A percentile compares a stretch with the other conserved stretches of the same genome.
Conservation (phyloP, 768 basidiomycete genomes). For the Naematelia aurantialba region DNA sequence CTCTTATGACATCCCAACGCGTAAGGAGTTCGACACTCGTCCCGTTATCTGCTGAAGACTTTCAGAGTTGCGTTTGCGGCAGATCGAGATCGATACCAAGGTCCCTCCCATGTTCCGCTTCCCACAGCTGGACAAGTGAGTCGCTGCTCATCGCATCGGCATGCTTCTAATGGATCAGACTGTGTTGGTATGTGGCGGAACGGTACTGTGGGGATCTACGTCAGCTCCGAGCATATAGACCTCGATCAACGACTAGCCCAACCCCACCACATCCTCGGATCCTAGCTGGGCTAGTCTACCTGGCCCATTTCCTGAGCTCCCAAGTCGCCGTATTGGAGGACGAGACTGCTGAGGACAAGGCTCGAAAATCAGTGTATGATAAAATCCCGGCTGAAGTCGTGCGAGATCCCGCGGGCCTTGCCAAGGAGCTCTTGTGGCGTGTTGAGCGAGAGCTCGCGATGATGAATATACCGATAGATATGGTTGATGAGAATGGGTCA, state of each 20-base stretch:
- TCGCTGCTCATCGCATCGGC: background rate
- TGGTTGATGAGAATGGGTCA: conserved; percentile 1
- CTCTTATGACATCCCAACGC: conserved; percentile 76
- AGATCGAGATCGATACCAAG: conserved; percentile 86
- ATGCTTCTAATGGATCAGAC: conserved; percentile 52
- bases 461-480: background rate
- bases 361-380: conserved; percentile 73
- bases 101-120: conserved; percentile 91
- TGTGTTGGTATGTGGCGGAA: conserved; percentile 88
- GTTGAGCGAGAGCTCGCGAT: conserved; percentile 47
- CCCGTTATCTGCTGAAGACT: background rate
- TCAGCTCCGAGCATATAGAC: conserved; percentile 25
- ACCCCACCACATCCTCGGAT: conserved; percentile 48
- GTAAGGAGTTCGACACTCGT: conserved; percentile 55
- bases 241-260: conserved; percentile 9
- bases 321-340: conserved; percentile 71
- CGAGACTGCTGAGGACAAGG: conserved; percentile 59
- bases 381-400: conserved; percentile 75
- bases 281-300: conserved; percentile 64
- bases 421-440: conserved; percentile 82
- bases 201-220: conserved; percentile 68
- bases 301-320: conserved; percentile 73
- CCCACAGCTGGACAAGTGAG: conserved; percentile 71
- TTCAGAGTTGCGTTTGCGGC: conserved; percentile 79
- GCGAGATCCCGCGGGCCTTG: conserved; percentile 74